phyloP scores from a whole-genome alignment of 768 basidiomycete genomes.

The Lentinula detonsa region DNA sequence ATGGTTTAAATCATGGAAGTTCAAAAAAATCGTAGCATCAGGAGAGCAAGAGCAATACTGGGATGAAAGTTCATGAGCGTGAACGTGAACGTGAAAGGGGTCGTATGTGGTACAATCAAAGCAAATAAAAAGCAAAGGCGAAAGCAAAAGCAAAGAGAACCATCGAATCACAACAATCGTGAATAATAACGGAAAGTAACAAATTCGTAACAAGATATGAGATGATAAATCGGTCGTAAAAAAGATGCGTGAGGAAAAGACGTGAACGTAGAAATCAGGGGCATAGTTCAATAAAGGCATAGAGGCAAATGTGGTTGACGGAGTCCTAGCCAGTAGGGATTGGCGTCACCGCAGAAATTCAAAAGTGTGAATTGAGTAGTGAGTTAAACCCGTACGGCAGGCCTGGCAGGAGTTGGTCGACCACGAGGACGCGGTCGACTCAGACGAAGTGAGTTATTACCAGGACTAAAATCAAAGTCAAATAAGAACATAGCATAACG shows the following conservation, averaged over 20 bases:
- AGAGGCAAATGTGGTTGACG: background rate
- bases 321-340: background rate
- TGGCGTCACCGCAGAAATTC: background rate
- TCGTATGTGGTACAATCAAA: background rate
- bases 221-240: background rate
- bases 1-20: background rate
- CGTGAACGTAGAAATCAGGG: background rate
- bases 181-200: background rate
- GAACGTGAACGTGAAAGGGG: slow-evolving; percentile 2
- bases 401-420: slow-evolving; percentile 34
- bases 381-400: slow-evolving; percentile 7
- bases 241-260: background rate
- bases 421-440: slow-evolving; percentile 47
- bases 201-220: background rate
- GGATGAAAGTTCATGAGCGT: background rate
- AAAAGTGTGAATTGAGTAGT: background rate
- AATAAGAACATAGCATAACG: background rate
- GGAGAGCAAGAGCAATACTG: background rate
- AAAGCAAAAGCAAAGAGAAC: background rate
- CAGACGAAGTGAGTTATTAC: slow-evolving; percentile 36
- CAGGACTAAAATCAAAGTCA: slow-evolving; percentile 27
- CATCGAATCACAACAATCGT: background rate
- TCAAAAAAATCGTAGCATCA: background rate
- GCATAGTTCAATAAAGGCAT: slow-evolving; percentile 5
- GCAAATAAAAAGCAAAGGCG: background rate